Evolutionary conservation across 1,284 basidiomycete species (phyloP).

Genomic region (Sporisorium exsertum): DNA sequence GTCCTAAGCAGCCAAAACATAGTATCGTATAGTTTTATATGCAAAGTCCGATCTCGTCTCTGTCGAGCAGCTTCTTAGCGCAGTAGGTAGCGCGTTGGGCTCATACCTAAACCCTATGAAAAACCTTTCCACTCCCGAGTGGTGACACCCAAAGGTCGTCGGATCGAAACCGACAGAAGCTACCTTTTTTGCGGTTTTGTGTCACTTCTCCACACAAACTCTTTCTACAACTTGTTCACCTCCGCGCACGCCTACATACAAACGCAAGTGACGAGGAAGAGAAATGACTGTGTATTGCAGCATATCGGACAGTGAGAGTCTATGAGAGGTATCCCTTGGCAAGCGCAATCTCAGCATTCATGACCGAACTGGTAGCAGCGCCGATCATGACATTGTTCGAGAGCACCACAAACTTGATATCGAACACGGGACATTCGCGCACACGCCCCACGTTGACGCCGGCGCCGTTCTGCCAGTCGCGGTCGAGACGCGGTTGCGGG

Average conservation of each 20-base stretch:
- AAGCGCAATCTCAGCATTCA: constrained; percentile 96
- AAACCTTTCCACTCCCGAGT: constrained; percentile 41
- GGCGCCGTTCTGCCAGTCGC: constrained; percentile 90
- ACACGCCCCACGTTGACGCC: constrained; percentile 93
- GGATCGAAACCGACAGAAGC: constrained; percentile 59
- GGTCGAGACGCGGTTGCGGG: constrained; percentile 92
- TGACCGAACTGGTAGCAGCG: constrained; percentile 95
- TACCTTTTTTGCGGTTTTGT: constrained; percentile 52
- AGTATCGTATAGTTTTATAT: too few species aligned
- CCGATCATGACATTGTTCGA: constrained; percentile 96
- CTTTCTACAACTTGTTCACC: neutral
- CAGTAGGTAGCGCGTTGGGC: constrained; percentile 55
- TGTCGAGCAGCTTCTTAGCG: constrained; percentile 44
- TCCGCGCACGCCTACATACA: neutral
- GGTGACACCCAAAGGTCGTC: constrained; percentile 57
- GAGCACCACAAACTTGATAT: constrained; percentile 85
- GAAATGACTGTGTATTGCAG: neutral
- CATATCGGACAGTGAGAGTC: too few species aligned
- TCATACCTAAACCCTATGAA: constrained; percentile 35
- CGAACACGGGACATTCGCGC: constrained; percentile 88
- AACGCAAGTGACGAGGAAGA: neutral
- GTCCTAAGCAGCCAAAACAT: too few species aligned
- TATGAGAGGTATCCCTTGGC: constrained; percentile 75
- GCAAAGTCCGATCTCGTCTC: too few species aligned
- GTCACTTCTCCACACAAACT: too few species aligned